phyloP scores from a whole-genome alignment of 1,284 basidiomycete species.

The Ceratobasidium sp. region DNA sequence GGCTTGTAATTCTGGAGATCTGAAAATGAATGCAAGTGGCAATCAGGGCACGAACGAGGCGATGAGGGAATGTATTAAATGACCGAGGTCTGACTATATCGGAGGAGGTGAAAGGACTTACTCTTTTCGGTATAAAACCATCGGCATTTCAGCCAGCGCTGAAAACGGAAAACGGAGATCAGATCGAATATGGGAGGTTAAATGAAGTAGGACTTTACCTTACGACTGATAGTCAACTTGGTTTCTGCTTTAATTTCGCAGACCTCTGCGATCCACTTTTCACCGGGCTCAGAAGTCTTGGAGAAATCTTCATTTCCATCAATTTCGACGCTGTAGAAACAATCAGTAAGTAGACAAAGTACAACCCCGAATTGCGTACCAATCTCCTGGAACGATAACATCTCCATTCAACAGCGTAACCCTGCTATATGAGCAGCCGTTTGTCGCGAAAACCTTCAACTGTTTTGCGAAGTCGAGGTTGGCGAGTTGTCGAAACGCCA shows the following conservation, averaged over 20 bases:
- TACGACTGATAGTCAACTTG: background rate
- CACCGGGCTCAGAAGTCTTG: background rate
- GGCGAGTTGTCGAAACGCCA: background rate
- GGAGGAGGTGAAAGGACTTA: background rate
- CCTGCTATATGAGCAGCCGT: background rate
- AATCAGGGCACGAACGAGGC: too few species aligned
- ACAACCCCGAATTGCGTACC: background rate
- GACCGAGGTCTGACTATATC: too few species aligned
- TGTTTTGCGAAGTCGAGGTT: background rate
- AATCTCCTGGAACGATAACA: background rate
- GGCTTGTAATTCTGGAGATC: too few species aligned
- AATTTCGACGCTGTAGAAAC: background rate
- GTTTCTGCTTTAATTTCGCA: constrained; percentile 2
- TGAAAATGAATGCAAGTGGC: too few species aligned
- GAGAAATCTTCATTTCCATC: constrained; percentile 1
- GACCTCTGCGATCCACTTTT: constrained; percentile 17
- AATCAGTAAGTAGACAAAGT: background rate
- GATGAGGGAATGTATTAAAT: too few species aligned
- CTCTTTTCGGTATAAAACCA: constrained; percentile 25
- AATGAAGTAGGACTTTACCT: background rate
- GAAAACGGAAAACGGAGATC: background rate
- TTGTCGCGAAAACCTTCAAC: background rate
- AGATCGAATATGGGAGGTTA: too few species aligned
- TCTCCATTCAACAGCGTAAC: background rate
- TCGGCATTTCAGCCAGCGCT: background rate